These are phyloP conservation scores for Neurospora sp. DNA, from an alignment of 495 filamentous ascomycete species.

Conservation along the genomic window DNA sequence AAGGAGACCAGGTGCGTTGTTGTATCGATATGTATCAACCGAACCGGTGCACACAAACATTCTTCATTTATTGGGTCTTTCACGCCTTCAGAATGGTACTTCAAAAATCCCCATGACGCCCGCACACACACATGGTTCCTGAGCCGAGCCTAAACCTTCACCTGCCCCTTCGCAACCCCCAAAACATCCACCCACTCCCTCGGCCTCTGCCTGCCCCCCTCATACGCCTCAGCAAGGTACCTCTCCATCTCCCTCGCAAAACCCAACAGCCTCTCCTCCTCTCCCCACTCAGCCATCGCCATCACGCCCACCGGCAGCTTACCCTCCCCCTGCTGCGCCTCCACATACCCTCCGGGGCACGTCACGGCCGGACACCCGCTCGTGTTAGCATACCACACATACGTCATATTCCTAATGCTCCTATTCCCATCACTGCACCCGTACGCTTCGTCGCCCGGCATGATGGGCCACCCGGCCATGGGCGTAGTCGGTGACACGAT, in stretches of 20 bases:
- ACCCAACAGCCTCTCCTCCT: conserved; percentile 64
- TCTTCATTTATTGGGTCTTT: no score
- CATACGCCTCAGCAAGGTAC: conserved; percentile 26
- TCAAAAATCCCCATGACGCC: not conserved
- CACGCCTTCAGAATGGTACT: no score
- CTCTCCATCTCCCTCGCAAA: conserved; percentile 64
- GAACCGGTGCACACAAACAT: no score
- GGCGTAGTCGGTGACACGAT: conserved; percentile 75
- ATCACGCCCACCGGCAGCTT: conserved; percentile 68
- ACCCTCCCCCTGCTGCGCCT: conserved; percentile 35
- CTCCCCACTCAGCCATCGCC: conserved; percentile 84
- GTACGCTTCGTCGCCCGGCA: conserved; percentile 39
- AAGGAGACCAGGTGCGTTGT: not conserved
- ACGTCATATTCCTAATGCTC: conserved; percentile 73
- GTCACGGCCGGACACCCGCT: conserved; percentile 69
- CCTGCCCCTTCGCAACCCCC: conserved; percentile 14
- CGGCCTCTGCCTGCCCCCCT: conserved; percentile 28
- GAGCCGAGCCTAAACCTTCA: not conserved
- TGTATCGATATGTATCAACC: no score
- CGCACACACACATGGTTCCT: not conserved
- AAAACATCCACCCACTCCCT: conserved; percentile 35
- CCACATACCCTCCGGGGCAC: conserved; percentile 64
- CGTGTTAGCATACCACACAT: conserved; percentile 80
- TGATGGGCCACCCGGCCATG: conserved; percentile 59
- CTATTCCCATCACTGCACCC: conserved; percentile 69